Base-by-base conservation (phyloP, 176 grass and related monocot species). In the Leersia perrieri region DNA sequence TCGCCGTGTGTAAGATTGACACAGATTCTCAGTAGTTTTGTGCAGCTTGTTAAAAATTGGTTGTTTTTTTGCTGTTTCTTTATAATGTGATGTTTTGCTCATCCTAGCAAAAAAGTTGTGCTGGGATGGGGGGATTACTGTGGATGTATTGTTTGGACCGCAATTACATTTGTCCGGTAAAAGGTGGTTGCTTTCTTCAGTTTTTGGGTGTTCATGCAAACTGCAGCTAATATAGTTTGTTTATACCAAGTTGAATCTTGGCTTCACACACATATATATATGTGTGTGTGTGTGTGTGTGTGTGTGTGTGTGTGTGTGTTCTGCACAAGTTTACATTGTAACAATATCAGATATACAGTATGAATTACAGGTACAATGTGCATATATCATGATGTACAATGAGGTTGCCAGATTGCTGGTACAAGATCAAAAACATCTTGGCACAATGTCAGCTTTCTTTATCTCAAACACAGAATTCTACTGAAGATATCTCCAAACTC, bases 1-100 rank as follows among this genome's bases (percentile, higher is more conserved):
- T 73, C 44, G 58, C 39, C 22, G 16, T 70, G n/a, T 70, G 72
- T 64, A 40, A 26, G 63, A 78, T 25, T 25, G 36, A 15, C 69
- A 87, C 64, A 34, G 35, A 16, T 39, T 87, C 65, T 84, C 74
- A 34, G 53, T 85, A 81, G 77, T 40, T 76, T 42, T 85, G 82
- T 85, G 82, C 71, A 89, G 87, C 75, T 31, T 75, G 32, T 80
- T 53, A 70, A 4, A 51, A 51, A 18, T 51, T 51, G 47, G 51
- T 63, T 69, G 14, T 26, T 38, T 26, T 38, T 76, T 76, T 42
- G 26, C 18, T 64, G 47, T 35, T 60, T 38, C 14, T 40, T 75
- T 53, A 33, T 51, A 28, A 33, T 74, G 69, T 70, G 41, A 40
- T 75, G 87, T 64, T 80, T 80, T 63, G 40, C 49, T 70, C 63